phyloP scores from a whole-genome alignment of 116 monocot genomes.

The Posidonia oceanica region DNA sequence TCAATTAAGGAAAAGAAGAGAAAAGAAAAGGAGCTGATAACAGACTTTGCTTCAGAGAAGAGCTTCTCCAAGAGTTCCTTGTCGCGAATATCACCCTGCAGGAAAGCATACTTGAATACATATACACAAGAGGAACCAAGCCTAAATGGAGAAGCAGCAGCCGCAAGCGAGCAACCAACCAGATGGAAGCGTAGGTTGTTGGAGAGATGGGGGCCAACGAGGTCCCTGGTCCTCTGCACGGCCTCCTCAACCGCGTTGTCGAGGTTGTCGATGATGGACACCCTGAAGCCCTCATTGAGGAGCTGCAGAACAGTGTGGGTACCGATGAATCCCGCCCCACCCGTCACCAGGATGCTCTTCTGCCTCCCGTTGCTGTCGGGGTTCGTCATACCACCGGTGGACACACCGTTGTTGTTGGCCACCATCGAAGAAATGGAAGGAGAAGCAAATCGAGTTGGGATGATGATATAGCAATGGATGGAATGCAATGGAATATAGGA shows the following conservation, averaged over 20 bases:
- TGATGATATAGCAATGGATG: too few species aligned
- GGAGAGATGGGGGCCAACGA: constrained; percentile 54
- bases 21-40: background rate
- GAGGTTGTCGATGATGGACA: constrained; percentile 65
- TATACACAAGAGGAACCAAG: background rate
- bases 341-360: constrained; percentile 51
- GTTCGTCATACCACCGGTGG: background rate
- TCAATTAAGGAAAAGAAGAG: too few species aligned
- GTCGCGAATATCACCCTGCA: constrained; percentile 73
- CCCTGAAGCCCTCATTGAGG: constrained; percentile 45
- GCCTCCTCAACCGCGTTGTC: constrained; percentile 65
- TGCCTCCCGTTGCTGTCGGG: background rate
- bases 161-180: background rate
- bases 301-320: constrained; percentile 80
- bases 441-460: too few species aligned
- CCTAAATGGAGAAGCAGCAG: too few species aligned
- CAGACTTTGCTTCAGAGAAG: constrained; percentile 40
- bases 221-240: constrained; percentile 44
- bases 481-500: too few species aligned
- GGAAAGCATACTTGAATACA: background rate
- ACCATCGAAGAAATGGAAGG: too few species aligned
- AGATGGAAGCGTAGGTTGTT: constrained; percentile 29
- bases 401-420: background rate
- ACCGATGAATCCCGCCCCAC: constrained; percentile 79
- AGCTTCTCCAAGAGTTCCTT: constrained; percentile 58